phyloP scores from a whole-genome alignment of 2,329 filamentous ascomycete species.

The Aspergillus awamori region DNA sequence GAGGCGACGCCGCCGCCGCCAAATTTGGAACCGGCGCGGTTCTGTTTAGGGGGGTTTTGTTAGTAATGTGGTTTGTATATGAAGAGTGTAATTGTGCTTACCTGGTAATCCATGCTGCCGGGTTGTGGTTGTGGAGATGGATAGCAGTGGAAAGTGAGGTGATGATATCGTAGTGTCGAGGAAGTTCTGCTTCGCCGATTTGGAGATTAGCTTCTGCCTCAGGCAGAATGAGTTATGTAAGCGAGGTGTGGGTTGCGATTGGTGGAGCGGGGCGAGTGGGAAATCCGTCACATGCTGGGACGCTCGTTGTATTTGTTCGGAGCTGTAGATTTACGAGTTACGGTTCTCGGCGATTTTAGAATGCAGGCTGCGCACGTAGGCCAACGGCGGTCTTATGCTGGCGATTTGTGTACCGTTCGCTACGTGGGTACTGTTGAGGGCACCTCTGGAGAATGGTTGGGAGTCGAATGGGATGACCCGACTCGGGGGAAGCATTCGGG shows the following conservation, averaged over 20 bases:
- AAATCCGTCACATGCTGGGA: conserved; percentile 2
- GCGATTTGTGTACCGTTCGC: conserved; percentile 78
- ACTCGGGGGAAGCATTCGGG: conserved; percentile 88
- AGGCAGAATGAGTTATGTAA: conserved; percentile 28
- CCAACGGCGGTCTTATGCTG: conserved; percentile 78
- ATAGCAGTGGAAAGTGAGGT: background rate
- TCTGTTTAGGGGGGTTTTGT: conserved; percentile 55
- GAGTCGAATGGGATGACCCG: conserved; percentile 94
- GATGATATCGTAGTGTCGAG: conserved; percentile 14
- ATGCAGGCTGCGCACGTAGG: conserved; percentile 34
- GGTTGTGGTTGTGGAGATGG: background rate
- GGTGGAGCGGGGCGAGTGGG: conserved; percentile 5
- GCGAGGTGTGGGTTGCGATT: conserved; percentile 14
- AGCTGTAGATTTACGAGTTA: background rate
- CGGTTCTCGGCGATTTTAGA: background rate
- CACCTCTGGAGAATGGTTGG: conserved; percentile 80
- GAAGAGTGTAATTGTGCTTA: conserved; percentile 23
- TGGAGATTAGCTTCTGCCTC: background rate
- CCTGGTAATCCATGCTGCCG: conserved; percentile 55
- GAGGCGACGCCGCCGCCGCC: conserved; percentile 96
- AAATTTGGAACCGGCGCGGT: conserved; percentile 95
- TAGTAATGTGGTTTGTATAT: conserved; percentile 7
- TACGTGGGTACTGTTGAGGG: conserved; percentile 77
- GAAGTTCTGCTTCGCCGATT: conserved; percentile 1
- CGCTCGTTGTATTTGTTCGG: background rate